Percentiles rank a stretch among this genome's conserved stretches.
phyloP scores from a whole-genome alignment of 2,329 filamentous ascomycete species.

The Fusarium sororula region DNA sequence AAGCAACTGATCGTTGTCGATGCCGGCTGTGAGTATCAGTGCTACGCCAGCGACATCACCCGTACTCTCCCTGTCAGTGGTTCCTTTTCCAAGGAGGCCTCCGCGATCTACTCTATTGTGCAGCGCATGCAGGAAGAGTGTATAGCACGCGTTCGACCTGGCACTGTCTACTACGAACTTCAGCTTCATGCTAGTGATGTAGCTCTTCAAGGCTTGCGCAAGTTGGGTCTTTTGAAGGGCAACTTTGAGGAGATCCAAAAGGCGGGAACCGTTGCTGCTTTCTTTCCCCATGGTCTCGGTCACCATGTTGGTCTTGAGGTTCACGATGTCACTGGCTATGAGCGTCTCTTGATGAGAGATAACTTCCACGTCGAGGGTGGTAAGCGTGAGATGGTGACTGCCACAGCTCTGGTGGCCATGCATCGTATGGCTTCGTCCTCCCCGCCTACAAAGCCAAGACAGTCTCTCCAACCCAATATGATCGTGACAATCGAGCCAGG shows the following conservation, averaged over 20 bases:
- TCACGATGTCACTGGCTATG: slow-evolving; percentile 64
- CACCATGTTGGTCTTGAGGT: slow-evolving; percentile 74
- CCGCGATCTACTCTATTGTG: slow-evolving; percentile 80
- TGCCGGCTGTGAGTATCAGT: slow-evolving; percentile 84
- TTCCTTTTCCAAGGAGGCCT: slow-evolving; percentile 72
- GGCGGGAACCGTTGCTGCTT: slow-evolving; percentile 65
- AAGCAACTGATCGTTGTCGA: slow-evolving; percentile 84
- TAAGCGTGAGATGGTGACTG: slow-evolving; percentile 55
- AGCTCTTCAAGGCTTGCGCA: slow-evolving; percentile 74
- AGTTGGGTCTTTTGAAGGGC: slow-evolving; percentile 76
- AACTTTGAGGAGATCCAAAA: slow-evolving; percentile 64
- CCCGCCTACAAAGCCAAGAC: slow-evolving; percentile 46
- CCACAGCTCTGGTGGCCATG: slow-evolving; percentile 47
- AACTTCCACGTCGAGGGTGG: slow-evolving; percentile 45
- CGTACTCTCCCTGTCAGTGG: slow-evolving; percentile 84
- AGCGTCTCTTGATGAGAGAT: slow-evolving; percentile 46
- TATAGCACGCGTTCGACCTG: slow-evolving; percentile 74
- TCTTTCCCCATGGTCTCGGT: slow-evolving; percentile 73
- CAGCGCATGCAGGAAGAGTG: slow-evolving; percentile 82
- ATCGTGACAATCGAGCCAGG: slow-evolving; percentile 85
- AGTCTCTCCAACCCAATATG: slow-evolving; percentile 67
- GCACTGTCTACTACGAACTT: slow-evolving; percentile 74
- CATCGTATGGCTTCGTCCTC: slow-evolving; percentile 35
- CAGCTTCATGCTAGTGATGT: slow-evolving; percentile 78
- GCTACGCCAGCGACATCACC: slow-evolving; percentile 91